Evolutionary conservation across 2,329 filamentous ascomycete species (phyloP), one percentile per base, ranked within the genome.

Genomic region (Trichoderma sp.): DNA sequence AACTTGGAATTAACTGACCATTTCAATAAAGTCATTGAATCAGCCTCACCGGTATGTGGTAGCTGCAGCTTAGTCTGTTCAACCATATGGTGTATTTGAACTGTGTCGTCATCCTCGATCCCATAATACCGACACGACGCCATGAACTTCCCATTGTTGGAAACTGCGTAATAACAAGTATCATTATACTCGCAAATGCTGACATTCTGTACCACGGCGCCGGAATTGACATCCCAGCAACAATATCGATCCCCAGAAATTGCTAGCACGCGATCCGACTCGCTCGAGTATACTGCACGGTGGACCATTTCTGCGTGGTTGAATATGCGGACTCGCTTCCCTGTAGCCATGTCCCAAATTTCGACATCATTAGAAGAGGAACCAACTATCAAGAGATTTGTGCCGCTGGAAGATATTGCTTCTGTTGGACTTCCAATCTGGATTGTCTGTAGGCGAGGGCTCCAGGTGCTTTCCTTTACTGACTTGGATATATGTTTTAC

Each of bases 231-330:
- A 4, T 29, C 29, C 7, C 56, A 42, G 4, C 9, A 58, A n/a
- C 19, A 13, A 12, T 1, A 17, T 39, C 25, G 56, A 7, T 22
- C 6, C 0, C 1, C 1, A 4, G 35, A 17, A 5, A 42, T 1
- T 19, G 9, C 7, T 8, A 58, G 37, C 13, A 29, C 22, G 13
- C 10, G 22, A 1, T 39, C n/a, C 17, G 17, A 58, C 27, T 42
- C 56, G 34, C 54, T 25, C 2, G 35, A 58, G 12, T 42, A 58
- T n/a, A n/a, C 22, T n/a, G 34, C 56, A 1, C 27, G 9, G 0
- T 12, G 3, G 1, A 58, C 56, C 12, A 2, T 4, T 39, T 29
- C 56, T 4, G 8, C 17, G 15, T 58, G 56, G 8, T 3, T 29
- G 56, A 58, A 22, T 25, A 2, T 5, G 3, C 12, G 56, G 6